Conservation (phyloP, 2,329 filamentous ascomycete species). For the Exophiala lecanii-corni region DNA sequence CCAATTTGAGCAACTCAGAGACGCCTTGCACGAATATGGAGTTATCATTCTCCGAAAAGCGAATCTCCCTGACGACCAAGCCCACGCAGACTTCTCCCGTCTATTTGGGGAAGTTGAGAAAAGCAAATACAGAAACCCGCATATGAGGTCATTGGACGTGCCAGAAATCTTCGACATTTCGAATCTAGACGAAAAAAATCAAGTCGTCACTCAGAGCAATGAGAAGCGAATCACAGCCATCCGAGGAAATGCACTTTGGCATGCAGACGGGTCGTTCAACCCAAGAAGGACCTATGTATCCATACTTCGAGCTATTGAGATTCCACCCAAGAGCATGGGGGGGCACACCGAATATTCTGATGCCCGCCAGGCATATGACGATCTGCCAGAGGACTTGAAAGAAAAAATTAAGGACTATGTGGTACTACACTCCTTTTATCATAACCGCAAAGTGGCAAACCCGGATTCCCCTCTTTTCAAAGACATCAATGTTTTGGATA, state of each 20-base stretch:
- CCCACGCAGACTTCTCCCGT: slow-evolving; percentile 20
- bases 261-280: slow-evolving; percentile 2
- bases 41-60: slow-evolving; percentile 21
- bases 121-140: not conserved
- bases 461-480: slow-evolving; percentile 5
- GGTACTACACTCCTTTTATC: slow-evolving; percentile 3
- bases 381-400: slow-evolving; percentile 9
- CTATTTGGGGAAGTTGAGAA: slow-evolving; percentile 21
- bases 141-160: not conserved
- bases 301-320: slow-evolving; percentile 3
- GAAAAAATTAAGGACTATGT: slow-evolving; percentile 5
- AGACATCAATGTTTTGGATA: slow-evolving; percentile 1
- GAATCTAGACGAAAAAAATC: not conserved
- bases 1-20: not conserved
- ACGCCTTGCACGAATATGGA: slow-evolving; percentile 13
- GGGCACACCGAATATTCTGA: slow-evolving; percentile 8
- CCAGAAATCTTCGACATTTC: not conserved
- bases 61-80: slow-evolving; percentile 14
- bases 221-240: not conserved
- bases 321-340: slow-evolving; percentile 4
- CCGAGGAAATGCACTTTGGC: slow-evolving; percentile 6
- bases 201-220: not conserved
- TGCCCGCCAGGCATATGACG: slow-evolving; percentile 7
- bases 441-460: slow-evolving; percentile 8
- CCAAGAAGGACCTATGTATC: slow-evolving; percentile 3